Evolutionary conservation across 352 stramenopile species (phyloP).

Genomic region (Phytophthora citrophthora): DNA sequence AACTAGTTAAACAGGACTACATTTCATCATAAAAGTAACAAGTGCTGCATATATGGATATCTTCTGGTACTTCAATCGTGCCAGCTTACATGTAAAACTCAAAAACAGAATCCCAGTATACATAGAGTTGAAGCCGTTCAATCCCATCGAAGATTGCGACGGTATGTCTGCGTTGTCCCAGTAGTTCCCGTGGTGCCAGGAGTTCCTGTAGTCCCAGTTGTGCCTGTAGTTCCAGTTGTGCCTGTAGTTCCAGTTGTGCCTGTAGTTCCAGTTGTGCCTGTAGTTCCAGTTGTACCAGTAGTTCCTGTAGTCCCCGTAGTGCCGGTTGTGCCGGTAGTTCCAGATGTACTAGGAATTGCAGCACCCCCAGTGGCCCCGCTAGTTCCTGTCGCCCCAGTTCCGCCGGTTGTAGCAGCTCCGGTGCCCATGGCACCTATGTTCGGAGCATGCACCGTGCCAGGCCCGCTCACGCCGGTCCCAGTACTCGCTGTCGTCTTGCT

Average conservation of each 20-base stretch:
- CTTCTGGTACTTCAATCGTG: too few species aligned
- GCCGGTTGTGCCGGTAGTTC: not conserved
- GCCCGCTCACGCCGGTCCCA: not conserved
- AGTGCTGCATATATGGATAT: too few species aligned
- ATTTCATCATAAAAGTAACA: too few species aligned
- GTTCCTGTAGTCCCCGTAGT: not conserved
- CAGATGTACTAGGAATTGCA: too few species aligned
- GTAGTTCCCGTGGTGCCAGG: too few species aligned
- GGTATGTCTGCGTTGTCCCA: not conserved
- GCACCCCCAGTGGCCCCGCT: not conserved
- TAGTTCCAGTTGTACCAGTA: not conserved
- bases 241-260: not conserved
- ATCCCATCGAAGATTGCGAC: not conserved
- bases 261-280: not conserved
- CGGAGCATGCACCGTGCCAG: not conserved
- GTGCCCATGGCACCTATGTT: not conserved
- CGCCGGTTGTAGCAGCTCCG: not conserved
- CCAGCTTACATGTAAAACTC: too few species aligned
- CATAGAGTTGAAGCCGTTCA: not conserved
- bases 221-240: not conserved
- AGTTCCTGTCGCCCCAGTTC: not conserved
- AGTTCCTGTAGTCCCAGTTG: not conserved
- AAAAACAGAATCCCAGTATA: too few species aligned
- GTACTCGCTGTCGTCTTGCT: not conserved
- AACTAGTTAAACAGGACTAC: too few species aligned